Base-by-base conservation (phyloP, 257 asterid genomes). In the Cordia subcordata region DNA sequence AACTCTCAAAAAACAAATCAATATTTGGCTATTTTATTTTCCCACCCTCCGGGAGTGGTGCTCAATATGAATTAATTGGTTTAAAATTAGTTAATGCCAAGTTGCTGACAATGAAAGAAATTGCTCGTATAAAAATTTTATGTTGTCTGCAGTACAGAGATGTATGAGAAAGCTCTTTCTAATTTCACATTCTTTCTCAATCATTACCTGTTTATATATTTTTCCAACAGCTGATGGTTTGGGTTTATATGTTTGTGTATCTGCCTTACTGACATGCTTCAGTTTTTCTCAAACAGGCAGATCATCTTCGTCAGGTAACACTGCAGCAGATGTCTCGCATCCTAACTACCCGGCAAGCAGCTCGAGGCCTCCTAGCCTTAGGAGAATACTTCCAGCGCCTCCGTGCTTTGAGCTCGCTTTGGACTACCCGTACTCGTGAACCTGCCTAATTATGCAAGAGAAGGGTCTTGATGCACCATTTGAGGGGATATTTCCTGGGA, bases 301-400 rank as follows among this genome's bases (percentile, higher is more conserved):
- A 79, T 75, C 72, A 65, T 69, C 72, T 79, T 66, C 84, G 81
- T 38, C 69, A 72, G 68, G 74, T 49, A 64, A 68, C 81, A 44
- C 40, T 79, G 58, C 61, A 62, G 55, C 79, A 68, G 68, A 69
- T 79, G 74, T 72, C 74, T 39, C 65, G 72, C n/a, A 62, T 65
- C 53, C 65, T 79, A 21, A 59, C 61, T 12, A 40, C 47, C 6
- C 65, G 57, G 50, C 84, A 79, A 69, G 69, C 75, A 65, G 84
- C 84, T 23, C 66, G 58, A 12, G 68, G 70, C 51, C 73, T 71
- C 32, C 72, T 68, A 18, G 72, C 64, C 49, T 56, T 78, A 33
- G 81, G 84, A 33, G 79, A 75, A 51, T 72, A 79, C 71, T 75
- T 71, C 18, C 63, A 68, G 32, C 75, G 81, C 18, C 84, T 79